Percentiles rank a stretch among this genome's conserved stretches.
Conservation (phyloP, 495 filamentous ascomycete genomes). For the Aspergillus carlsbadensis region DNA sequence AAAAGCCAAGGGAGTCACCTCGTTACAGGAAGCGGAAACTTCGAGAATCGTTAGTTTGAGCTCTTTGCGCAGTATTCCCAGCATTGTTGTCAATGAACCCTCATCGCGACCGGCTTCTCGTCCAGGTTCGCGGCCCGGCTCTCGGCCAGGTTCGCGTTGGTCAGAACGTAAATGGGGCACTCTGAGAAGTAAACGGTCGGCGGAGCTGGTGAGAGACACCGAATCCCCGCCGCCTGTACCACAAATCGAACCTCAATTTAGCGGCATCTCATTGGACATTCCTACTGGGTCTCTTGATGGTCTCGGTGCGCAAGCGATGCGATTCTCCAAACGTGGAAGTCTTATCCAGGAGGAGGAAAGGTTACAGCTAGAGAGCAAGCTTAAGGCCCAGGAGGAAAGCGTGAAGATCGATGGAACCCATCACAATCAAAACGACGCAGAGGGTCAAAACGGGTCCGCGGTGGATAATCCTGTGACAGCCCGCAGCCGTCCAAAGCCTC, state of each 20-base stretch:
- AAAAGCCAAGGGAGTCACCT: conserved; percentile 4
- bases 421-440: background rate
- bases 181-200: conserved; percentile 34
- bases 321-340: conserved; percentile 59
- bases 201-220: conserved; percentile 34
- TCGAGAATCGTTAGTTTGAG: conserved; percentile 22
- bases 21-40: conserved; percentile 12
- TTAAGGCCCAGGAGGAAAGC: conserved; percentile 18
- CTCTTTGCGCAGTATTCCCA: conserved; percentile 42
- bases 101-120: conserved; percentile 40
- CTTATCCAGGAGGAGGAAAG: conserved; percentile 33
- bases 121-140: conserved; percentile 28
- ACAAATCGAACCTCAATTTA: conserved; percentile 43
- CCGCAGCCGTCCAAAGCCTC: conserved; percentile 41
- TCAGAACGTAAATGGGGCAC: conserved; percentile 46
- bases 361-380: conserved; percentile 19
- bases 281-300: conserved; percentile 53
- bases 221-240: conserved; percentile 36
- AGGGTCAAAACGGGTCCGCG: conserved; percentile 14
- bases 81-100: conserved; percentile 41
- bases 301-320: conserved; percentile 49
- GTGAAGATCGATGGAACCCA: background rate
- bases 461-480: conserved; percentile 32
- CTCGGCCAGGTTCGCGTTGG: conserved; percentile 37
- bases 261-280: conserved; percentile 56